Evolutionary conservation across 208 protist species (phyloP), one percentile per base, ranked within the genome.

Genomic region (Leishmania lainsoni): DNA sequence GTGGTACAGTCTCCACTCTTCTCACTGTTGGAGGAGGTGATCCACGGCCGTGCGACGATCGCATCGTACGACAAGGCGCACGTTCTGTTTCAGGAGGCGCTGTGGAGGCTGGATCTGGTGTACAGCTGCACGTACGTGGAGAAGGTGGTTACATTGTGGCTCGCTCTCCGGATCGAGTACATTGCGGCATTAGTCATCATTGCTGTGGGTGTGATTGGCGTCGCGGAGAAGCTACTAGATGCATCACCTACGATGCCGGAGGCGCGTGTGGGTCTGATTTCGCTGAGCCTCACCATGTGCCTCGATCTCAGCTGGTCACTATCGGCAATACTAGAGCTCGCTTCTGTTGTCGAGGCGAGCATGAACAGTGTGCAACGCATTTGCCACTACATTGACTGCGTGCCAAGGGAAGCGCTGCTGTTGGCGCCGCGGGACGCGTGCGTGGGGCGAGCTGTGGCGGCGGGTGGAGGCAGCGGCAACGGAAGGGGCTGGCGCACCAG

Each of bases 1-100:
- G 85, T 99, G 9, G 86, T 90, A 20, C 90, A 96, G 81, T 98
- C 95, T 10, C 99, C 99, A 32, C 85, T 99, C 45, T 97, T 98
- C 79, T 87, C 95, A 8, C 73, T 98, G 65, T 97, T 99, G 66
- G 83, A 83, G 51, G 97, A 99, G 73, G 97, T 98, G 32, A 69
- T 99, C 10, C 84, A 81, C 26, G 97, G 98, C 51, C 75, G 97
- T 3, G 66, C 76, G 17, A 97, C 95, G 3, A 98, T 99, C 72
- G 76, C 79, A 42, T 88, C 97, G 8, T 99, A 93, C 77, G 72
- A 82, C n/a, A 83, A 80, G 63, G 59, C 78, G 45, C 76, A 83
- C 68, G 72, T 45, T 42, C 59, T 95, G 26, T 71, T 95, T 29
- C 35, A 52, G 29, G 72, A 88, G 80, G 79, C 69, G 71, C 66